phyloP scores from a whole-genome alignment of 345 rosid genomes.

The Linum tenue region DNA sequence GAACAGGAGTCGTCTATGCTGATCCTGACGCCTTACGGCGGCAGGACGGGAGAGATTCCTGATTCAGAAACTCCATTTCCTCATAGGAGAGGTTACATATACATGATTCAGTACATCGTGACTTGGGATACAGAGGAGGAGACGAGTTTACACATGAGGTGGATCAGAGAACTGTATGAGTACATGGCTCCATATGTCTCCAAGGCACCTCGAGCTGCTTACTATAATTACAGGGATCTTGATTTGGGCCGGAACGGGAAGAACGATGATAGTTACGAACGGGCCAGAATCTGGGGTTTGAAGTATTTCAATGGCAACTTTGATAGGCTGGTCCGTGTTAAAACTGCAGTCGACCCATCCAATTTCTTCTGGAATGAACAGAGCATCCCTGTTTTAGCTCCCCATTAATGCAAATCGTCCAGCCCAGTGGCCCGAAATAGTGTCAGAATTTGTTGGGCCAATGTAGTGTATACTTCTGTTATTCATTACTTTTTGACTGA shows the following conservation, averaged over 20 bases:
- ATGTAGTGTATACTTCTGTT: no score
- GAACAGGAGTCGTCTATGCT: neutral
- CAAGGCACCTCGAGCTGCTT: slow-evolving; percentile 8
- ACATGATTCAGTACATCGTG: slow-evolving; percentile 8
- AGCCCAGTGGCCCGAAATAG: no score
- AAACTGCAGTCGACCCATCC: slow-evolving; percentile 12
- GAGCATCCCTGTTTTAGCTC: slow-evolving; percentile 8
- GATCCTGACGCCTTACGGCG: slow-evolving; percentile 15
- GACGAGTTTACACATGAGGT: neutral
- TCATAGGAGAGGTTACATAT: slow-evolving; percentile 11
- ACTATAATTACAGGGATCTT: slow-evolving; percentile 18
- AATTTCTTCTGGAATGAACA: slow-evolving; percentile 17
- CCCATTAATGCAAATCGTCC: no score
- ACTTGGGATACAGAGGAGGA: slow-evolving; percentile 14
- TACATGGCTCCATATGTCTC: slow-evolving; percentile 15
- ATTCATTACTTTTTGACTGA: no score
- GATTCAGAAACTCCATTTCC: slow-evolving; percentile 16
- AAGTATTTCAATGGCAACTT: slow-evolving; percentile 14
- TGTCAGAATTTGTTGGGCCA: no score
- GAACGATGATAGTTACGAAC: slow-evolving; percentile 2
- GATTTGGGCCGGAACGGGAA: slow-evolving; percentile 13
- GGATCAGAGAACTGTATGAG: slow-evolving; percentile 10
- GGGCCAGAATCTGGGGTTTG: slow-evolving; percentile 11
- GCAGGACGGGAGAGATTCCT: slow-evolving; percentile 15
- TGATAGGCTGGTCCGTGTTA: slow-evolving; percentile 6